Evolutionary conservation across 176 grass and related monocot species (phyloP), one percentile per base, ranked within the genome.

Genomic region (Carex pumila): DNA sequence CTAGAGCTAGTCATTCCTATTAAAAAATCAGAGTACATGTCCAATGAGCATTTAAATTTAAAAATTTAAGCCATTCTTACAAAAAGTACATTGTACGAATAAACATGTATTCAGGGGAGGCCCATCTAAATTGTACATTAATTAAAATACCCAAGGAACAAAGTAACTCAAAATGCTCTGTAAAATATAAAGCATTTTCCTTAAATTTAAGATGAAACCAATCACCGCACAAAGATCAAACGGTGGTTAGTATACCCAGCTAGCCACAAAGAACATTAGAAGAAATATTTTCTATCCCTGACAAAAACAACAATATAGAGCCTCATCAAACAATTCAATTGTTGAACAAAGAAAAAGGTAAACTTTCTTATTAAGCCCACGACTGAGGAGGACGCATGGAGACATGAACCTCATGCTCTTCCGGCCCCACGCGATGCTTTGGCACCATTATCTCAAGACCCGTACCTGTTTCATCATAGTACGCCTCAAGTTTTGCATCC

Each of bases 401-500:
- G 25, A 97, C 94, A 90, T 55, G 92, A 66, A 97, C 94, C 83
- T 97, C 94, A 88, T 97, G 94, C 88, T 97, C 94, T 89, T 97
- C 94, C 39, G 92, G 92, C n/a, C 89, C 94, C 85, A 92, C 81
- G 47, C 90, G 87, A 76, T 87, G 77, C 71, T 97, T 97, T 53
- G 94, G 94, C 13, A 97, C 90, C 87, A 91, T 87, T 81, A 97
- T 97, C 90, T 97, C 94, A 64, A 97, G 82, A 25, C 86, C 87
- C 22, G 90, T 94, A 80, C 94, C 87, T 29, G 92, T 76, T 89
- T 92, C 92, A 85, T 94, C 94, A 61, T 91, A 81, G 78, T 94
- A 97, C 67, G 94, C 92, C 81, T 97, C 90, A 29, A 97, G 47
- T 58, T 88, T 94, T 19, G 94, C 92, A 31, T 94, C 92, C 88